Percentiles rank a stretch among this genome's conserved stretches.
phyloP scores from a whole-genome alignment of 495 filamentous ascomycete species.

The Penicillium daleae region DNA sequence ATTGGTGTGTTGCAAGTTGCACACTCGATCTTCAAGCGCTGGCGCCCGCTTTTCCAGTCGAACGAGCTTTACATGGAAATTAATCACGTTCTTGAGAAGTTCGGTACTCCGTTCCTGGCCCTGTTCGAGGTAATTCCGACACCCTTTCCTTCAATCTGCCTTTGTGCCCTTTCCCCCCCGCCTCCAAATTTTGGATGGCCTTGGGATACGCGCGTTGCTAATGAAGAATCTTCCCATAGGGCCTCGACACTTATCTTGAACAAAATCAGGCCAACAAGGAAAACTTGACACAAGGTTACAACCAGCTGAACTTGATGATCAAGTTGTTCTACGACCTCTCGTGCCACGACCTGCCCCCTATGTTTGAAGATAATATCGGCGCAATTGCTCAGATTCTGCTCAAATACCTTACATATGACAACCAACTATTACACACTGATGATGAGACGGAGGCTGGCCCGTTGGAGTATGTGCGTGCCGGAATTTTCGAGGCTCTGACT shows the following conservation, averaged over 20 bases:
- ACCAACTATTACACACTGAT: conserved; percentile 74
- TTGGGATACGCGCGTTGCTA: not conserved
- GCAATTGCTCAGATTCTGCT: conserved; percentile 78
- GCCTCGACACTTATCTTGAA: conserved; percentile 76
- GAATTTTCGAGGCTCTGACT: conserved; percentile 85
- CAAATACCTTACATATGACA: conserved; percentile 92
- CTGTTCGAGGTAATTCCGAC: conserved; percentile 67
- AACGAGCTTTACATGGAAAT: conserved; percentile 92
- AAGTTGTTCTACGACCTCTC: conserved; percentile 95
- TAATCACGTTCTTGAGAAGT: conserved; percentile 86
- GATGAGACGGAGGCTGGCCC: conserved; percentile 86
- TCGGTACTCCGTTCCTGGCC: conserved; percentile 77
- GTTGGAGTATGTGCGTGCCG: conserved; percentile 83
- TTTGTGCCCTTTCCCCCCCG: not conserved
- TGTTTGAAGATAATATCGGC: conserved; percentile 83
- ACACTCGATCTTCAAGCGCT: conserved; percentile 96
- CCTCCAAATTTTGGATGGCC: not conserved
- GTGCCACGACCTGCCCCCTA: conserved; percentile 91
- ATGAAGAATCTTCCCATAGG: conserved; percentile 45
- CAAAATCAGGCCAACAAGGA: conserved; percentile 73
- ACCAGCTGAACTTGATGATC: conserved; percentile 80
- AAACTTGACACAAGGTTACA: conserved; percentile 72
- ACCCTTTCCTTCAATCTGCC: not conserved
- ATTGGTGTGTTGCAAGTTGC: conserved; percentile 95
- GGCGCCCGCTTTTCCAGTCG: conserved; percentile 90